Base-by-base conservation (phyloP, 2,329 filamentous ascomycete genomes). In the Xylaria sp. region DNA sequence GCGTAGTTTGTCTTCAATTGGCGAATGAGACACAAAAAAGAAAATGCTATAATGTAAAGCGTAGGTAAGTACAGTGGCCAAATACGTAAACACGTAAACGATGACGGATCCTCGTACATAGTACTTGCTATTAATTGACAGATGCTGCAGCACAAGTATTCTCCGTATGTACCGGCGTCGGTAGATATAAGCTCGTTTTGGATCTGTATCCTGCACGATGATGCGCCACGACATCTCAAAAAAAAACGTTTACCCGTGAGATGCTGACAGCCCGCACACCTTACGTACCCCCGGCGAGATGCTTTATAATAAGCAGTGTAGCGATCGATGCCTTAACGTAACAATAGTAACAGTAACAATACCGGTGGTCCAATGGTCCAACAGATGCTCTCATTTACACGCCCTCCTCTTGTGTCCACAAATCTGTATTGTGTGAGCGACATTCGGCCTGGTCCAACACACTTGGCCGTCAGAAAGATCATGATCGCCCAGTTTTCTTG, bases 161-260 rank as follows among this genome's bases (percentile, higher is more conserved):
- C 56, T 46, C 18, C n/a, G 39, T 50, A n/a, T 18, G 32, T 52
- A 32, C 28, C 48, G 30, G 36, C n/a, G 52, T 34, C n/a, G 36
- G 36, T 57, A 57, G 55, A 57, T 20, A 36, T 55, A 55, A 55
- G 30, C 52, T 36, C 50, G 52, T 23, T 36, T 55, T 36, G 52
- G 52, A 36, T 55, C 32, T 36, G 36, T 50, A 41, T 60, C 32
- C 58, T 52, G 58, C 58, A 60, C 45, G 34, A 62, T 55, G 36
- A 62, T 55, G 48, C 48, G 28, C 60, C 48, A 55, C 48, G 30
- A 25, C 55, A 57, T 25, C 45, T 53, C 32, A n/a, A 61, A 36
- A 20, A n/a, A 61, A 36, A 20, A 41, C 34, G 20, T 48, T 55
- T 55, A 55, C 52, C 52, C 52, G 32, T 10, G n/a, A 53, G 48